These are phyloP conservation scores for Lomentospora prolificans DNA, from an alignment of 2,329 filamentous ascomycete species.

Conservation along the genomic window DNA sequence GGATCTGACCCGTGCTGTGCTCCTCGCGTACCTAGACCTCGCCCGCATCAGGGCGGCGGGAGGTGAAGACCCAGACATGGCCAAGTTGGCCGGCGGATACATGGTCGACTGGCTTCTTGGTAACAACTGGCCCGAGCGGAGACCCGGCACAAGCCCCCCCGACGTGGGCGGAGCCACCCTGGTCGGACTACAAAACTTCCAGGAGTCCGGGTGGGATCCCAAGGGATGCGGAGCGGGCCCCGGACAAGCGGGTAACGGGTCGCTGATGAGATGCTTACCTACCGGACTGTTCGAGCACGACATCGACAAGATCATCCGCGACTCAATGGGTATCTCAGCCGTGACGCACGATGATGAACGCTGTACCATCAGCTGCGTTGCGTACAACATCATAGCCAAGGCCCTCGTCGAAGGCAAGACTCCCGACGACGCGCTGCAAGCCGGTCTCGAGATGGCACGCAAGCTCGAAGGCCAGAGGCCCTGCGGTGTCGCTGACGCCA, in stretches of 20 bases:
- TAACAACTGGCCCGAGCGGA: conserved; percentile 29
- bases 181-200: conserved; percentile 22
- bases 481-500: conserved; percentile 12
- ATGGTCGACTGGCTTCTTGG: conserved; percentile 32
- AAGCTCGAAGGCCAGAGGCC: conserved; percentile 14
- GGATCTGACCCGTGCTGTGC: conserved; percentile 33
- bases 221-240: conserved; percentile 25
- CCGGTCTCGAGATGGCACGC: conserved; percentile 16
- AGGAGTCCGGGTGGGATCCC: conserved; percentile 17
- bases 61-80: conserved; percentile 18
- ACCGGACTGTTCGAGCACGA: conserved; percentile 29
- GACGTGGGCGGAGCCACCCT: conserved; percentile 32
- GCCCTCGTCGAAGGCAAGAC: conserved; percentile 19
- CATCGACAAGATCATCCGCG: conserved; percentile 16
- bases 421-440: conserved; percentile 19
- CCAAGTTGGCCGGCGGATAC: conserved; percentile 23
- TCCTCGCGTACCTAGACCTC: conserved; percentile 29
- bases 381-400: conserved; percentile 28
- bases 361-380: conserved; percentile 27
- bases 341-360: conserved; percentile 28
- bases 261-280: conserved; percentile 36
- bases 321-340: conserved; percentile 26
- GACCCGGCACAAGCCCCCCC: conserved; percentile 19
- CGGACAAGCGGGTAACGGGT: conserved; percentile 32
- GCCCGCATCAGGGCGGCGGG: not conserved